phyloP scores from a whole-genome alignment of 2,329 filamentous ascomycete species.

The Cryphonectria japonica region DNA sequence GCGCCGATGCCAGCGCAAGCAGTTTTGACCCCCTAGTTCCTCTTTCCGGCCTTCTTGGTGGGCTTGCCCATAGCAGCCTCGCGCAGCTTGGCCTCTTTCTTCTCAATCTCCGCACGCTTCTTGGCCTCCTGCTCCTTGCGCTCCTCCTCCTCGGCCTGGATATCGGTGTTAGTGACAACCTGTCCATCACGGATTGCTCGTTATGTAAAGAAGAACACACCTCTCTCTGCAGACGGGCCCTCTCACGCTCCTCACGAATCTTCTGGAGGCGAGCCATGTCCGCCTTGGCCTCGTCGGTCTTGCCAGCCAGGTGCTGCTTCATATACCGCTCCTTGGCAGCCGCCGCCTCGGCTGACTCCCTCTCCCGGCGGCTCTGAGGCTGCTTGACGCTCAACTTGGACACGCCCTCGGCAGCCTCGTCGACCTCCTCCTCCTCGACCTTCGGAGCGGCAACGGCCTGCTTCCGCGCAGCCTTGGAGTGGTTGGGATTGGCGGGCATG shows the following conservation, averaged over 20 bases:
- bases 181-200: neutral
- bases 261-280: conserved; percentile 82
- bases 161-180: conserved; percentile 33
- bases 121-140: conserved; percentile 54
- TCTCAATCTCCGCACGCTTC: conserved; percentile 56
- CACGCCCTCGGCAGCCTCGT: conserved; percentile 57
- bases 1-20: neutral
- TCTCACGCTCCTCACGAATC: conserved; percentile 75
- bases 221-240: conserved; percentile 80
- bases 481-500: conserved; percentile 90
- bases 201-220: conserved; percentile 51
- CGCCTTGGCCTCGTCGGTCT: conserved; percentile 92
- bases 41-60: conserved; percentile 50
- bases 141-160: conserved; percentile 62
- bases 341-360: conserved; percentile 80
- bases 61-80: conserved; percentile 52
- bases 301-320: conserved; percentile 90
- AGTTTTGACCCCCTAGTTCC: conserved; percentile 38
- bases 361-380: conserved; percentile 51
- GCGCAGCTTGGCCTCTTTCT: conserved; percentile 59
- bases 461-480: conserved; percentile 73
- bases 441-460: conserved; percentile 51
- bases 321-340: conserved; percentile 89
- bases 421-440: conserved; percentile 40
- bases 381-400: conserved; percentile 55